Percentiles rank a stretch among this genome's conserved stretches.
These are phyloP conservation scores for Sungouiozyma ichnusensis DNA, from an alignment of 805 yeast genomes.

Conservation along the genomic window DNA sequence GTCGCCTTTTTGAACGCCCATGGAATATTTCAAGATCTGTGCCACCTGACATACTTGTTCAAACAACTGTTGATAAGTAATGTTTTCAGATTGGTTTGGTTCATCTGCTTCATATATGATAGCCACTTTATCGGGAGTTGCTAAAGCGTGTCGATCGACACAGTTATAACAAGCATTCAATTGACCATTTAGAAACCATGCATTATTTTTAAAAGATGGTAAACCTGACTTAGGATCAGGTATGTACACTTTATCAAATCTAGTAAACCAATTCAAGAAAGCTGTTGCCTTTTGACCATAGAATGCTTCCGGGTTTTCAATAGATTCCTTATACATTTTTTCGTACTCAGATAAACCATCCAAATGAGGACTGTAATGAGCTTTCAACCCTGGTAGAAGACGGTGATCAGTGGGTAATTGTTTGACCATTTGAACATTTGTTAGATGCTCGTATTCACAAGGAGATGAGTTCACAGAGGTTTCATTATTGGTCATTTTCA, in stretches of 20 bases:
- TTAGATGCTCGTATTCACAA: slow-evolving; percentile 22
- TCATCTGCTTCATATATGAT: slow-evolving; percentile 77
- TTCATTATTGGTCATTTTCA: neutral
- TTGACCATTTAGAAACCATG: slow-evolving; percentile 76
- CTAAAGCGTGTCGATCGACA: slow-evolving; percentile 72
- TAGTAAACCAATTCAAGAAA: slow-evolving; percentile 69
- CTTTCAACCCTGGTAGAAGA: slow-evolving; percentile 10
- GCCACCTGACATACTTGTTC: slow-evolving; percentile 63
- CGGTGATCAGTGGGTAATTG: slow-evolving; percentile 17
- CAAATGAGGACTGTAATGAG: slow-evolving; percentile 44
- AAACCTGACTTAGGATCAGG: slow-evolving; percentile 30
- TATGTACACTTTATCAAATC: slow-evolving; percentile 44
- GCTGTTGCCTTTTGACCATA: slow-evolving; percentile 70
- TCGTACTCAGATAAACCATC: slow-evolving; percentile 10
- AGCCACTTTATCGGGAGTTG: slow-evolving; percentile 62
- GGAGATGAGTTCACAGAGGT: slow-evolving; percentile 1
- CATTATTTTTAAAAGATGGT: slow-evolving; percentile 38
- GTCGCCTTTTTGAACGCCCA: slow-evolving; percentile 73
- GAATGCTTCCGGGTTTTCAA: slow-evolving; percentile 68
- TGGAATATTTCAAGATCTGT: slow-evolving; percentile 45
- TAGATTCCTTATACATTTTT: slow-evolving; percentile 59
- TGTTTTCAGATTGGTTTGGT: slow-evolving; percentile 40
- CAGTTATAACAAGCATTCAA: slow-evolving; percentile 72
- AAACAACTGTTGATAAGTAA: slow-evolving; percentile 64
- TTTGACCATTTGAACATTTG: slow-evolving; percentile 15